phyloP scores from a whole-genome alignment of 306 rosid species.

The Rosa lucieae region DNA sequence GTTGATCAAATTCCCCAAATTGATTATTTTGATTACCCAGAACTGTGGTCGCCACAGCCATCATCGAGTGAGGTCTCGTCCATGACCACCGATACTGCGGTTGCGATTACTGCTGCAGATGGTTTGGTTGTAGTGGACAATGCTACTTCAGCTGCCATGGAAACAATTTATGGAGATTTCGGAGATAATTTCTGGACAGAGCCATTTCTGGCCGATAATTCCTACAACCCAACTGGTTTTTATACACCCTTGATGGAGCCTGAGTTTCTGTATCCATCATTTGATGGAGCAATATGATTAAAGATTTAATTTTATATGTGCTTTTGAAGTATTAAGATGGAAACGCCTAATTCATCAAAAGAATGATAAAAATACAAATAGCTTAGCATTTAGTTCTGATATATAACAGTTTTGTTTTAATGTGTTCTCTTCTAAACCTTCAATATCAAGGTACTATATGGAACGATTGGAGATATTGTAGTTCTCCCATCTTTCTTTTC shows the following conservation, averaged over 20 bases:
- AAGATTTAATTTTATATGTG: background rate
- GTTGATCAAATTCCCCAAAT: background rate
- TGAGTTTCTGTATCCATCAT: constrained; percentile 21
- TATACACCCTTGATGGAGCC: constrained; percentile 17
- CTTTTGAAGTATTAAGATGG: background rate
- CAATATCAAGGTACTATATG: background rate
- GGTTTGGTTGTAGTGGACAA: constrained; percentile 3
- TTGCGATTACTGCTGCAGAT: background rate
- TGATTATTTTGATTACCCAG: constrained; percentile 10
- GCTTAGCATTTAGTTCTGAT: background rate
- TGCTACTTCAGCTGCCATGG: constrained; percentile 12
- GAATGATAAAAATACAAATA: background rate
- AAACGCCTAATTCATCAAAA: background rate
- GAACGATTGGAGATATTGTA: background rate
- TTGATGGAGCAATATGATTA: constrained; percentile 17
- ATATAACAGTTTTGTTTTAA: background rate
- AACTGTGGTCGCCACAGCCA: constrained; percentile 3
- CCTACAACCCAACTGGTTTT: constrained; percentile 13
- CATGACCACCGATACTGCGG: constrained; percentile 1
- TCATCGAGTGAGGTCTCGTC: constrained; percentile 28
- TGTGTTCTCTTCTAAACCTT: background rate
- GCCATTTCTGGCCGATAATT: constrained; percentile 38
- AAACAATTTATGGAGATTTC: constrained; percentile 14
- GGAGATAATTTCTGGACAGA: constrained; percentile 43
- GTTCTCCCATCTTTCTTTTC: background rate